Evolutionary conservation across 495 filamentous ascomycete species (phyloP).

Genomic region (Corynascus novoguineensis): DNA sequence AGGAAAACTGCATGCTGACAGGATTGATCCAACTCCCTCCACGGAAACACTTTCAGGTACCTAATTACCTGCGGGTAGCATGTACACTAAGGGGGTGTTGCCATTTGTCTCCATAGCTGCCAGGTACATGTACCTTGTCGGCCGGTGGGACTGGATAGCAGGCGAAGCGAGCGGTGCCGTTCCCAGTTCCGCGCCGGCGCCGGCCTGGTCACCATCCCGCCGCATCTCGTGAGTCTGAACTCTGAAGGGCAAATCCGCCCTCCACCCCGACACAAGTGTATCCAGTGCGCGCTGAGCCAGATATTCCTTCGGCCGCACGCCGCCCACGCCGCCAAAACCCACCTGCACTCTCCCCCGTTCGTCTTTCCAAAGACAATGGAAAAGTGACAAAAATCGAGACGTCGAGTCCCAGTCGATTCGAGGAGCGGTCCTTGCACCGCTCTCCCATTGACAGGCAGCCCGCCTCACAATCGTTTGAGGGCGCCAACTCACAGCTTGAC

Average conservation of each 20-base stretch:
- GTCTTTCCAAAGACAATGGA: background rate
- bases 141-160: background rate
- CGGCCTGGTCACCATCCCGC: background rate
- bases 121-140: background rate
- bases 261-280: background rate
- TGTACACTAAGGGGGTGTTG: too few species aligned
- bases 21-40: too few species aligned
- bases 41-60: too few species aligned
- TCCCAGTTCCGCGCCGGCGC: slow-evolving; percentile 5
- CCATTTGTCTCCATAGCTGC: background rate
- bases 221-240: slow-evolving; percentile 2
- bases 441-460: background rate
- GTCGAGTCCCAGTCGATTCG: background rate
- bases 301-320: background rate
- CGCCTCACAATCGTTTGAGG: background rate
- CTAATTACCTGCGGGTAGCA: background rate
- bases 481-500: background rate
- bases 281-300: slow-evolving; percentile 11
- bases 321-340: background rate
- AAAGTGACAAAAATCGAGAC: background rate
- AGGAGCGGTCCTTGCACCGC: background rate
- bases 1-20: too few species aligned
- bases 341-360: background rate
- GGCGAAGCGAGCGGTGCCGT: background rate
- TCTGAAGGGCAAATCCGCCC: too few species aligned